Base-by-base conservation (phyloP, 75 land plant genomes). In the Pinus taeda region DNA sequence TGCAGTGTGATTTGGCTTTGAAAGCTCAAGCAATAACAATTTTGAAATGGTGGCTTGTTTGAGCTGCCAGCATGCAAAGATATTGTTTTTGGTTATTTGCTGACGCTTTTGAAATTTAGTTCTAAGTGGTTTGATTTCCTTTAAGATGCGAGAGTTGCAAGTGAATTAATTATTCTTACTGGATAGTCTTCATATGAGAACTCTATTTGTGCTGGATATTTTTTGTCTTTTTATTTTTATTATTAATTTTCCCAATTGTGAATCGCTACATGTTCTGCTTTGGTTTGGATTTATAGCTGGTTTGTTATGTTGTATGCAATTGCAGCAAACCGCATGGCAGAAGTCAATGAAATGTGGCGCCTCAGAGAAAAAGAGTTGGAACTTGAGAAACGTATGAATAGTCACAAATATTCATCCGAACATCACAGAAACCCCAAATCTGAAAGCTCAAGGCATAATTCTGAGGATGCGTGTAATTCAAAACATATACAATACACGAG, bases 291-390 rank as follows among this genome's bases (percentile, higher is more conserved):
- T 26, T 45, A 49, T 56, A 37, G 15, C n/a, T 30, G 15, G 6
- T n/a, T 20, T 58, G 6, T 74, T 29, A 60, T 37, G 13, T 42
- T 71, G 74, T 11, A 65, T 73, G 57, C 24, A 17, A 24, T 29
- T 73, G 24, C 87, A 96, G 99, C 95, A 37, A 96, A 96, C 79
- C 84, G 92, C 71, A 83, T 87, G 63, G 95, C 85, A 49, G 99
- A 94, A 79, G 90, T 94, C 57, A 92, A 89, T 80, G 95, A 94
- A 79, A 92, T 96, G 99, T 96, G 99, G 99, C 85, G 86, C 49
- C 83, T 80, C 30, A 79, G 99, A 6, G 76, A 87, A 60, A 90
- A 88, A 56, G 98, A 96, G 85, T 67, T 83, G 42, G 95, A 96
- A 58, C 78, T 92, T 70, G 91, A 94, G 76, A 55, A 75, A 24